These are phyloP conservation scores for Lactarius pseudohatsudake DNA, from an alignment of 768 basidiomycete species.

Conservation along the genomic window DNA sequence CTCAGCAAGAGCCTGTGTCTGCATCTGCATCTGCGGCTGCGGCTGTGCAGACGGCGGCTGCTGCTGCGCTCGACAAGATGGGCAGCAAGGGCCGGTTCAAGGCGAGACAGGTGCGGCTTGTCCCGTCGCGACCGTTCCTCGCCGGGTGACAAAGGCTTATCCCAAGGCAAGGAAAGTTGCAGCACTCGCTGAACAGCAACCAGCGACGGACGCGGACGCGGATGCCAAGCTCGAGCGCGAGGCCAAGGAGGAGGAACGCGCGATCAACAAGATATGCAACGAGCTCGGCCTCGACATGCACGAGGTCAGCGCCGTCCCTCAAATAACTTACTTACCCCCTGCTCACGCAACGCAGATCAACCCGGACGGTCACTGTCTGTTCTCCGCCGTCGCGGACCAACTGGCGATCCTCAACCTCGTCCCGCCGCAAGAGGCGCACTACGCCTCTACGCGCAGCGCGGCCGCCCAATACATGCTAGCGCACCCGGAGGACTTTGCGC, in stretches of 20 bases:
- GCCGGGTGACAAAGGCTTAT: constrained; percentile 21
- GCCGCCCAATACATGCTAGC: constrained; percentile 80
- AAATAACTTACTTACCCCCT: too few species aligned
- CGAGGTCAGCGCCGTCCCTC: constrained; percentile 45
- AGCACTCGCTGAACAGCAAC: constrained; percentile 52
- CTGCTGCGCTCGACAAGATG: constrained; percentile 40
- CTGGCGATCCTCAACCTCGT: constrained; percentile 70
- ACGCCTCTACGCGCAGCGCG: constrained; percentile 56
- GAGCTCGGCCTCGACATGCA: constrained; percentile 62
- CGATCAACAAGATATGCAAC: constrained; percentile 64
- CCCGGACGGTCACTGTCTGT: constrained; percentile 96
- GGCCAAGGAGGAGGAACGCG: constrained; percentile 63
- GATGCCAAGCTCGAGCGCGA: constrained; percentile 63
- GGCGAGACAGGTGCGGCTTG: constrained; percentile 63
- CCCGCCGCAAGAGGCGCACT: constrained; percentile 56
- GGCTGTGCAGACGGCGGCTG: constrained; percentile 33
- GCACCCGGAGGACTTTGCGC: constrained; percentile 88
- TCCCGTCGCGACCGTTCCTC: neutral
- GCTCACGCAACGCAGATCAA: constrained; percentile 56
- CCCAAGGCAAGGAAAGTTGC: constrained; percentile 71
- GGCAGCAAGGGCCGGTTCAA: constrained; percentile 63
- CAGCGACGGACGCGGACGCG: constrained; percentile 54
- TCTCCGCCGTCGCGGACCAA: constrained; percentile 92
- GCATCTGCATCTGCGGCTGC: constrained; percentile 41
- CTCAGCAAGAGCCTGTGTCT: constrained; percentile 46